Evolutionary conservation across 2,329 filamentous ascomycete genomes (phyloP).

Genomic region (Aureobasidium sp.): DNA sequence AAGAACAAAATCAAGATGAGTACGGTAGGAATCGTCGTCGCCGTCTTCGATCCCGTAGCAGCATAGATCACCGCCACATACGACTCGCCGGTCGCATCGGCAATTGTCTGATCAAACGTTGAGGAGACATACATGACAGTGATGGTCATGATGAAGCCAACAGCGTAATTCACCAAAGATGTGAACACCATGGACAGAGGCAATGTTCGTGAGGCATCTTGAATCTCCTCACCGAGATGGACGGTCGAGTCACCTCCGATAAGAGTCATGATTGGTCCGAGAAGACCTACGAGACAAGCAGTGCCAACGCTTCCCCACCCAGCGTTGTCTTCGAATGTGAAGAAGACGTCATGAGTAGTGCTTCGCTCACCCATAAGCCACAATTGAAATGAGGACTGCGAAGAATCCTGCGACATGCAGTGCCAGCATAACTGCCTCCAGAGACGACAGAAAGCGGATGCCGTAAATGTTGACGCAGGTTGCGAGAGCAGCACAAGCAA

Average conservation of each 20-base stretch:
- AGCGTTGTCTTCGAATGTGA: slow-evolving; percentile 20
- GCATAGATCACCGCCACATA: slow-evolving; percentile 23
- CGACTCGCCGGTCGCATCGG: slow-evolving; percentile 20
- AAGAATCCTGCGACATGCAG: slow-evolving; percentile 26
- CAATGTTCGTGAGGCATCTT: not conserved
- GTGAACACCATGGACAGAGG: slow-evolving; percentile 21
- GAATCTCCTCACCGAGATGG: slow-evolving; percentile 20
- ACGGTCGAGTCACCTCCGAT: slow-evolving; percentile 15
- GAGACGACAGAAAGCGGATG: slow-evolving; percentile 23
- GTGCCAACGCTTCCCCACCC: slow-evolving; percentile 21
- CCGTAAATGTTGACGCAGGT: slow-evolving; percentile 25
- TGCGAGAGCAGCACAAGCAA: slow-evolving; percentile 18
- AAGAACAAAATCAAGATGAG: slow-evolving; percentile 15
- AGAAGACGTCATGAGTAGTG: slow-evolving; percentile 19
- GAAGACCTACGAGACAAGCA: slow-evolving; percentile 22
- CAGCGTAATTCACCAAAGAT: slow-evolving; percentile 18
- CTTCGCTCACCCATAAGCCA: slow-evolving; percentile 21
- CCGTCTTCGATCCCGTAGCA: slow-evolving; percentile 19
- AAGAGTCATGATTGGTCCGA: slow-evolving; percentile 16
- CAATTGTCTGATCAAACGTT: slow-evolving; percentile 22
- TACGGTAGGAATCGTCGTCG: slow-evolving; percentile 19
- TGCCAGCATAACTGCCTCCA: slow-evolving; percentile 24
- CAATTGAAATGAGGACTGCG: slow-evolving; percentile 22
- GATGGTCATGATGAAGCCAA: slow-evolving; percentile 18
- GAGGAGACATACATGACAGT: slow-evolving; percentile 26